Conservation (phyloP, 2,329 filamentous ascomycete genomes). For the Dactylonectria macrodidyma region DNA sequence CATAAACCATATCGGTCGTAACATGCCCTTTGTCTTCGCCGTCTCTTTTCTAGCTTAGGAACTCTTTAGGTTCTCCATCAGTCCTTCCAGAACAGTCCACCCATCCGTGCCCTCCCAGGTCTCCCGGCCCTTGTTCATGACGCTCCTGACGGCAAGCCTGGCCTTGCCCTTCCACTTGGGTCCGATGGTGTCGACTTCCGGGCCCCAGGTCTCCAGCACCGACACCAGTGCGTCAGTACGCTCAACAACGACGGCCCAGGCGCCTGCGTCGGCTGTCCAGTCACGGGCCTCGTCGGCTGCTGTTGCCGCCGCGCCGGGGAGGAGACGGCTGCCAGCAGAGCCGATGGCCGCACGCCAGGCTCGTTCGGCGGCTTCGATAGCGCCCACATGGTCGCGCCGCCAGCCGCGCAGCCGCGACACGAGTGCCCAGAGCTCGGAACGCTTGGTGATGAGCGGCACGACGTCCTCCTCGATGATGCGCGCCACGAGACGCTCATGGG, state of each 20-base stretch:
- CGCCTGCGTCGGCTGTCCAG: slow-evolving; percentile 68
- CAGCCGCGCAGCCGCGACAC: slow-evolving; percentile 81
- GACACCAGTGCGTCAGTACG: slow-evolving; percentile 87
- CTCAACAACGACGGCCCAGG: slow-evolving; percentile 81
- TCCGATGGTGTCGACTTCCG: slow-evolving; percentile 77
- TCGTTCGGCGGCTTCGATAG: slow-evolving; percentile 89
- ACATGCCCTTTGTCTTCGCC: neutral
- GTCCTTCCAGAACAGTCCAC: slow-evolving; percentile 73
- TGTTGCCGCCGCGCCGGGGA: slow-evolving; percentile 58
- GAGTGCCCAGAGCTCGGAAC: slow-evolving; percentile 83
- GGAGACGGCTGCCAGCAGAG: slow-evolving; percentile 64
- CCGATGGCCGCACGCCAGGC: slow-evolving; percentile 83
- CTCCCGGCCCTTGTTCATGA: slow-evolving; percentile 86
- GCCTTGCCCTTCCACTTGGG: slow-evolving; percentile 92
- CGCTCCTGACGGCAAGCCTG: slow-evolving; percentile 84
- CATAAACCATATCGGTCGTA: slow-evolving; percentile 19
- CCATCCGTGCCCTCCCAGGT: slow-evolving; percentile 84
- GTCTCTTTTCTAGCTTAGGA: slow-evolving; percentile 23
- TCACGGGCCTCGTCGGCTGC: slow-evolving; percentile 43
- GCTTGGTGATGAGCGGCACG: slow-evolving; percentile 86
- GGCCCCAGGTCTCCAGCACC: slow-evolving; percentile 85
- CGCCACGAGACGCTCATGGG: slow-evolving; percentile 74
- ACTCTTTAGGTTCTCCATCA: slow-evolving; percentile 69
- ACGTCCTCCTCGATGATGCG: slow-evolving; percentile 82
- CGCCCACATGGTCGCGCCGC: slow-evolving; percentile 77